phyloP scores from a whole-genome alignment of 179 eudicot species.

The Nepenthes alata region DNA sequence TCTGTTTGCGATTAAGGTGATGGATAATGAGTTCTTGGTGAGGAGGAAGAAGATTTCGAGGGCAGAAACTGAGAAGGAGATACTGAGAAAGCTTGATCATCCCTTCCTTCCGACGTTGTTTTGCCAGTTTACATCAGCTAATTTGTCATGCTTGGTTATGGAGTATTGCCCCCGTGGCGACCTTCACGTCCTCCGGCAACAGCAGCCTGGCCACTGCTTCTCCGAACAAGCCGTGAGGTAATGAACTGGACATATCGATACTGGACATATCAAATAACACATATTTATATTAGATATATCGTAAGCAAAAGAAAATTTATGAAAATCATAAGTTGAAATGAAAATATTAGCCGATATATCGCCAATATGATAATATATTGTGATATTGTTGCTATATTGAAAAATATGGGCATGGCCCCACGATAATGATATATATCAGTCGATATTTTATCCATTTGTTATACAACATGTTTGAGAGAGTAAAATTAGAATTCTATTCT shows the following conservation, averaged over 20 bases:
- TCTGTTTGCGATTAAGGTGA: conserved; percentile 39
- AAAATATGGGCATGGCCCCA: too few relatives aligned
- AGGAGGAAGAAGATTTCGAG: conserved; percentile 38
- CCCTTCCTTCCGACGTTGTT: conserved; percentile 45
- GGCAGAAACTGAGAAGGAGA: conserved; percentile 40
- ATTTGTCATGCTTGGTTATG: conserved; percentile 44
- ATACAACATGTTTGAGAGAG: too few relatives aligned
- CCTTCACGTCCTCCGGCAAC: conserved; percentile 39
- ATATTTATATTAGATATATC: too few relatives aligned
- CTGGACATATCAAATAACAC: too few relatives aligned
- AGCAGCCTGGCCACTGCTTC: conserved; percentile 42
- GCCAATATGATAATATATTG: too few relatives aligned
- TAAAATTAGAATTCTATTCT: too few relatives aligned
- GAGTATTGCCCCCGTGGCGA: conserved; percentile 49
- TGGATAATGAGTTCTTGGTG: conserved; percentile 41
- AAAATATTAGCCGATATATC: too few relatives aligned
- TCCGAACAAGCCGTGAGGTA: conserved; percentile 51
- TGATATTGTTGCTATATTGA: too few relatives aligned
- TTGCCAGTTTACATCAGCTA: conserved; percentile 39
- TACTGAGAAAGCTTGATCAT: conserved; percentile 43
- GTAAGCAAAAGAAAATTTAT: too few relatives aligned
- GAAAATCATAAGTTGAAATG: too few relatives aligned
- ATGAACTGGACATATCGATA: neutral
- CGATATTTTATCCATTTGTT: too few relatives aligned
- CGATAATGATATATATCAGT: too few relatives aligned